A percentile compares a stretch with the other conserved stretches of the same genome.
Evolutionary conservation across 192 early-diverging fungal genomes (phyloP).

Genomic region (Coemansia sp.): DNA sequence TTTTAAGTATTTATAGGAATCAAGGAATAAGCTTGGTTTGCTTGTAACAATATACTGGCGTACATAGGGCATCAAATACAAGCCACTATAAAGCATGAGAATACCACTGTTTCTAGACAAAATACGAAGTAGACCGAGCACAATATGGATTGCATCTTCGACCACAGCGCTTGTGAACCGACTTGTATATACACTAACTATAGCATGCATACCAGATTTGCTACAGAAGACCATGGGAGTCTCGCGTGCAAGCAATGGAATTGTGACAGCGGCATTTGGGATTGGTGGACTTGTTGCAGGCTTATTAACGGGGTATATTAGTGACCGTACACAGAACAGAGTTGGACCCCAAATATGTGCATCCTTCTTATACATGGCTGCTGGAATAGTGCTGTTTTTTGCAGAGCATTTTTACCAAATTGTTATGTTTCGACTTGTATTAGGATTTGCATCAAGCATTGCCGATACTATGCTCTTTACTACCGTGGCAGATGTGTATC

Average conservation of each 20-base stretch:
- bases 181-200: constrained; percentile 47
- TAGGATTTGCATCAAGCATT: constrained; percentile 44
- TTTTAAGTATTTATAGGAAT: background rate
- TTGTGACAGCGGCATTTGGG: constrained; percentile 48
- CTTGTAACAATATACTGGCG: background rate
- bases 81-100: constrained; percentile 12
- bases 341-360: constrained; percentile 28
- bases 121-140: constrained; percentile 41
- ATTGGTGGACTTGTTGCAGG: constrained; percentile 42
- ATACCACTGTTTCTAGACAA: constrained; percentile 13
- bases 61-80: background rate
- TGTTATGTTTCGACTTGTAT: constrained; percentile 35
- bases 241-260: constrained; percentile 42
- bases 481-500: constrained; percentile 51
- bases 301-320: constrained; percentile 35
- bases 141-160: constrained; percentile 43
- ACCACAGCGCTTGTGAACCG: constrained; percentile 43
- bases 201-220: constrained; percentile 47
- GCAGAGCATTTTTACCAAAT: constrained; percentile 39
- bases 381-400: constrained; percentile 35
- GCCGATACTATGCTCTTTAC: constrained; percentile 53
- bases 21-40: background rate
- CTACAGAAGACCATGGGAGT: constrained; percentile 34
- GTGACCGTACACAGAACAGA: constrained; percentile 46
- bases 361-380: constrained; percentile 28